Base-by-base conservation (phyloP, 768 basidiomycete genomes). In the Suillus ampliporus region DNA sequence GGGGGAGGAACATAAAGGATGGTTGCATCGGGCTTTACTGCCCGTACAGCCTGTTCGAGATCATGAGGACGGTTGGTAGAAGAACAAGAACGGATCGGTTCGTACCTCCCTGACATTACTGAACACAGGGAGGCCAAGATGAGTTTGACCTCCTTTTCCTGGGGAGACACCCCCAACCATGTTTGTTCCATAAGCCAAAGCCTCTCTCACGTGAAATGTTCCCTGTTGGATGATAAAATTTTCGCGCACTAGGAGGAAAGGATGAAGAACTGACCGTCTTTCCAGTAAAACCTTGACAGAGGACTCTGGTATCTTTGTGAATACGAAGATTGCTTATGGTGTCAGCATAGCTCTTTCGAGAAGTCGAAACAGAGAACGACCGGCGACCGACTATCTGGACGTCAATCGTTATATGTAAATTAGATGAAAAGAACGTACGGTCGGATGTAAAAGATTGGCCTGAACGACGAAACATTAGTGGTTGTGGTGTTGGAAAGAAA, bases 1-100 rank as follows among this genome's bases (percentile, higher is more conserved):
- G 96, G 94, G n/a, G 97, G 97, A 5, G 97, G 97, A 15, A 99
- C 97, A 76, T 99, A 99, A 78, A 99, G 88, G 63, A 99, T 89
- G 40, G 94, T 90, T 34, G 97, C 97, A 71, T 99, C 97, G 13
- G 97, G 97, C 65, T 87, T 80, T 47, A 89, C 86, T 66, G 94
- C 89, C 53, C 85, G 81, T 64, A 96, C 95, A 47, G 97, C 97
- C 95, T 97, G 64, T 58, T 65, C 19, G 60, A 59, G 60, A 19
- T 56, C 19, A 14, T 41, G 43, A 51, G 68, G 31, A 56, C 46
- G 8, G 11, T 57, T 7, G 37, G 23, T 9, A 38, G 38, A n/a
- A 38, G 38, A n/a, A 38, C 34, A 59, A 60, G 31, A 9, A 66
- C 26, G n/a, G 21, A 54, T 21, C 10, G 47, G 2, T 35, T 61